Percentiles rank a stretch among this genome's conserved stretches.
These are phyloP conservation scores for Backusella mclennaniae DNA, from an alignment of 192 early-diverging fungal genomes.

Conservation along the genomic window DNA sequence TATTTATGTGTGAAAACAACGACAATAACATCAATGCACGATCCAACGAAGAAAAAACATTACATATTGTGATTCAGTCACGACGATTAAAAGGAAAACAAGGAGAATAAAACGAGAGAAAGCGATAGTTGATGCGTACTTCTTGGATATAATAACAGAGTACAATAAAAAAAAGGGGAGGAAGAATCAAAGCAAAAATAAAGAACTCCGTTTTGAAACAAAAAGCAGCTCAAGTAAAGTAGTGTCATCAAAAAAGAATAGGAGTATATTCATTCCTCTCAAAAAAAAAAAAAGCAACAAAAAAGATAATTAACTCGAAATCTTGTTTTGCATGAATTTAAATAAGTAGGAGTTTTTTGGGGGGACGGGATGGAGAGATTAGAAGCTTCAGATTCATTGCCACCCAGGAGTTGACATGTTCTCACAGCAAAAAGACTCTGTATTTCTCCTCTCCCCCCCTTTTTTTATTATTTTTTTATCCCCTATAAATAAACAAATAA, in stretches of 20 bases:
- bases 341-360: slow-evolving; percentile 4
- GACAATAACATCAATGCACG: too few relatives aligned
- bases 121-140: background rate
- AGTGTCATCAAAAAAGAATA: background rate
- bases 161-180: background rate
- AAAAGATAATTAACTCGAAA: background rate
- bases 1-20: background rate
- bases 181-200: background rate
- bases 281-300: background rate
- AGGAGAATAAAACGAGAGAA: background rate
- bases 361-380: background rate
- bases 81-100: too few relatives aligned
- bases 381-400: background rate
- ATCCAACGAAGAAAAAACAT: too few relatives aligned
- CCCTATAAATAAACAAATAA: slow-evolving; percentile 3
- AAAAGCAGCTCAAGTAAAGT: background rate
- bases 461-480: background rate
- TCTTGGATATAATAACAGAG: background rate
- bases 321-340: slow-evolving; percentile 5
- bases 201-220: too few relatives aligned
- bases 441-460: background rate
- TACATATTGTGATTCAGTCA: too few relatives aligned
- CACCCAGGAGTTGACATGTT: slow-evolving; percentile 4
- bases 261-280: background rate
- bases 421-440: background rate